Evolutionary conservation across 306 rosid genomes (phyloP).

Genomic region (Cicer chorassanicum): DNA sequence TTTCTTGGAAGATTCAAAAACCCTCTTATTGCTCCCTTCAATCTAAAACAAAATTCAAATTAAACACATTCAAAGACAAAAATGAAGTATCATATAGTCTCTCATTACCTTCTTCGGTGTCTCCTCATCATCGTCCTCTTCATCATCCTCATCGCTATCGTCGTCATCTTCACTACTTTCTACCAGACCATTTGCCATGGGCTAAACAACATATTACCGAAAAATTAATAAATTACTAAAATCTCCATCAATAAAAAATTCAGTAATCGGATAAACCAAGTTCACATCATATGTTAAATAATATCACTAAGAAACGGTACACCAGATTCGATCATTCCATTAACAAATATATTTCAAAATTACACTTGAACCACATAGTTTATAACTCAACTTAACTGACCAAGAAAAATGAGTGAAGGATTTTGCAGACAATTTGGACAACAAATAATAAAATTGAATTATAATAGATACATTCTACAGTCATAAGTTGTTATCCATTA

Average conservation of each 20-base stretch:
- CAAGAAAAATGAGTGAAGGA: background rate
- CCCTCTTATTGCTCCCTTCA: constrained; percentile 58
- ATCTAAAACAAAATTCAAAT: constrained; percentile 41
- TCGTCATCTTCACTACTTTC: constrained; percentile 47
- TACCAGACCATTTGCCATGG: constrained; percentile 38
- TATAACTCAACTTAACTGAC: constrained; percentile 23
- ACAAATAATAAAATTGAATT: constrained; percentile 5
- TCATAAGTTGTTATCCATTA: constrained; percentile 15
- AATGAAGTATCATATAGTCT: background rate
- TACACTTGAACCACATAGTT: constrained; percentile 22
- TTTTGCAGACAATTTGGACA: background rate
- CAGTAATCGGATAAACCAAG: background rate
- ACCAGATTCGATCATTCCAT: background rate
- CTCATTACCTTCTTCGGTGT: constrained; percentile 59
- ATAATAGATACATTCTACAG: background rate
- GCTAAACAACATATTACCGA: constrained; percentile 38
- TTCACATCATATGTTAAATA: background rate
- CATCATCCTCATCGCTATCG: constrained; percentile 15
- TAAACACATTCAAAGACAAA: constrained; percentile 5
- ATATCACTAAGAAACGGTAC: background rate
- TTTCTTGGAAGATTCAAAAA: constrained; percentile 51
- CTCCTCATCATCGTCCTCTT: constrained; percentile 56
- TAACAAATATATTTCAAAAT: constrained; percentile 26
- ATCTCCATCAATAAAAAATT: background rate
- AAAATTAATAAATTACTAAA: constrained; percentile 2